Percentiles rank a stretch among this genome's conserved stretches.
These are phyloP conservation scores for Vitis hybrid DNA, from an alignment of 177 flowering plant genomes.

Conservation along the genomic window DNA sequence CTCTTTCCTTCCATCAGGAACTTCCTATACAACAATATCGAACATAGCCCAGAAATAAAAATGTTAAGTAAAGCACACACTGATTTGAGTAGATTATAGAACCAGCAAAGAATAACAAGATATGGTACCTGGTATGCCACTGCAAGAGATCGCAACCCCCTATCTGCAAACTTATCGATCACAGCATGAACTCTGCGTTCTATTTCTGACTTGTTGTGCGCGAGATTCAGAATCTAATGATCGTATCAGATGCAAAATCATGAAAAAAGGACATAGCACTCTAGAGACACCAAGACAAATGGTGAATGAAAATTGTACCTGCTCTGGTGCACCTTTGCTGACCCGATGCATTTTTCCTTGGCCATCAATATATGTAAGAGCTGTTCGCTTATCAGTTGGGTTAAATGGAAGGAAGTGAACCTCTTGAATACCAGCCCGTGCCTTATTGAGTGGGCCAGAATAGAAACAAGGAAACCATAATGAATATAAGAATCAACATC, in stretches of 20 bases:
- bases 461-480: background rate
- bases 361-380: constrained; percentile 53
- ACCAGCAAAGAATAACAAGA: background rate
- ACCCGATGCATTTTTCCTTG: constrained; percentile 57
- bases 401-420: constrained; percentile 63
- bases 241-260: constrained; percentile 2
- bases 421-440: constrained; percentile 55
- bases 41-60: background rate
- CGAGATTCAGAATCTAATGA: constrained; percentile 49
- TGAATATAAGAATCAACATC: background rate
- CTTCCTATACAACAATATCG: constrained; percentile 29
- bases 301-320: constrained; percentile 28
- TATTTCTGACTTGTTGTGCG: constrained; percentile 47
- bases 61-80: background rate
- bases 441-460: constrained; percentile 23
- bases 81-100: too few species aligned
- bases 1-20: constrained; percentile 56
- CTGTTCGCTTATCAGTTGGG: constrained; percentile 58
- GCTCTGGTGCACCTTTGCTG: constrained; percentile 73
- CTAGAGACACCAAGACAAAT: background rate
- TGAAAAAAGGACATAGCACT: background rate
- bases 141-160: constrained; percentile 62
- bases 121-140: constrained; percentile 56
- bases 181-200: constrained; percentile 54
- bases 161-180: constrained; percentile 57